These are phyloP conservation scores for Phalaenopsis aphrodite DNA, from an alignment of 106 monocot species.

Conservation along the genomic window DNA sequence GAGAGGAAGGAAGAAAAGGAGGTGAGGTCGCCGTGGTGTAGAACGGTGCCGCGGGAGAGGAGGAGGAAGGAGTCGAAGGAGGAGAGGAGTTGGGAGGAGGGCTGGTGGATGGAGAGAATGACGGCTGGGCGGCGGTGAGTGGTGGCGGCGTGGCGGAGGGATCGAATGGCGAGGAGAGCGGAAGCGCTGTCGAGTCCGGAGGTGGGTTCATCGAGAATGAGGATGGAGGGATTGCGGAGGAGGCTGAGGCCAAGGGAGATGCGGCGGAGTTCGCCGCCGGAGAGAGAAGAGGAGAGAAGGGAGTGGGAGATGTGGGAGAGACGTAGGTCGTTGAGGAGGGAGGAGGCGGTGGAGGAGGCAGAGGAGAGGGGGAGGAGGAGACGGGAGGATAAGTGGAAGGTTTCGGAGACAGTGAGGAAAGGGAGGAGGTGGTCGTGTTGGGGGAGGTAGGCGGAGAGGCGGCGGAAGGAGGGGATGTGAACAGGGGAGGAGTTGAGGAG, in stretches of 20 bases:
- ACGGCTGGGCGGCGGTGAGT: slow-evolving; percentile 38
- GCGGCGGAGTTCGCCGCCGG: slow-evolving; percentile 86
- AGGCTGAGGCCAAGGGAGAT: slow-evolving; percentile 81
- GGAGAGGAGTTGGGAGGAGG: slow-evolving; percentile 68
- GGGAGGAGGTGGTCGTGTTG: slow-evolving; percentile 69
- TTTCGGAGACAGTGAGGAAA: slow-evolving; percentile 77
- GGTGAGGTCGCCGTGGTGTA: slow-evolving; percentile 62
- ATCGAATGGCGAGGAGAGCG: slow-evolving; percentile 51
- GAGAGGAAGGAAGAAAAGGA: slow-evolving; percentile 52
- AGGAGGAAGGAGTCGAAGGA: slow-evolving; percentile 72
- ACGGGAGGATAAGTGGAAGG: slow-evolving; percentile 68
- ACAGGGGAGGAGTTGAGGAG: slow-evolving; percentile 69
- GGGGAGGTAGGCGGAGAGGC: slow-evolving; percentile 76
- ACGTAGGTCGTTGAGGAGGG: slow-evolving; percentile 59
- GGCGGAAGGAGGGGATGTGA: slow-evolving; percentile 53
- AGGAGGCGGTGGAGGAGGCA: slow-evolving; percentile 13
- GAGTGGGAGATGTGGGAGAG: slow-evolving; percentile 33
- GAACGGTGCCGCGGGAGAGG: slow-evolving; percentile 55
- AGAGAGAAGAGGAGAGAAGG: slow-evolving; percentile 38
- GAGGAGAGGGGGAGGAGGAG: slow-evolving; percentile 40
- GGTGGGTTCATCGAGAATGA: slow-evolving; percentile 96
- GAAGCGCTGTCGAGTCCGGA: slow-evolving; percentile 87
- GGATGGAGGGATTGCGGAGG: slow-evolving; percentile 59
- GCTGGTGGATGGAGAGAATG: slow-evolving; percentile 83
- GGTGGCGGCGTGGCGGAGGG: slow-evolving; percentile 41